Percentiles rank a stretch among this genome's conserved stretches.
Evolutionary conservation across 305 asterid species (phyloP).

Genomic region (Plantago coronopus): DNA sequence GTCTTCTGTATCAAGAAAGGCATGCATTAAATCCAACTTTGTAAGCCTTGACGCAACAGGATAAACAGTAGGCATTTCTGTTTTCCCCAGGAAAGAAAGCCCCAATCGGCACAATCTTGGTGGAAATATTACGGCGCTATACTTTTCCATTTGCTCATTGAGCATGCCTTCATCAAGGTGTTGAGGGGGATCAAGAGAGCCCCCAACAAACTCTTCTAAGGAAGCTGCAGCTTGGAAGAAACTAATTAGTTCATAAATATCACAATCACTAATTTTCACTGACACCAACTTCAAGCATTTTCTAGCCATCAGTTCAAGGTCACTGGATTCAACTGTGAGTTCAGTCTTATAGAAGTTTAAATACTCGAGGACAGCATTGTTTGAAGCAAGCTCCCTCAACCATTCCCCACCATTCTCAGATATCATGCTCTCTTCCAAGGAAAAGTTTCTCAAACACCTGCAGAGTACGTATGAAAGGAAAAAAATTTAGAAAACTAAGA

Average conservation of each 20-base stretch:
- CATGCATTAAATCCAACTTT: conserved; percentile 83
- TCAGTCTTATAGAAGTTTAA: conserved; percentile 81
- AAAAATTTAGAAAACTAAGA: no score
- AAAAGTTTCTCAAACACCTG: conserved; percentile 65
- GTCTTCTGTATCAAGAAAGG: conserved; percentile 85
- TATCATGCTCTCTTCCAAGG: conserved; percentile 75
- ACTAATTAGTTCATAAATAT: background rate
- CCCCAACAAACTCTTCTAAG: conserved; percentile 89
- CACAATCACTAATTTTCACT: background rate
- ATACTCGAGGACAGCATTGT: conserved; percentile 61
- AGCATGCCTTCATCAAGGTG: conserved; percentile 49
- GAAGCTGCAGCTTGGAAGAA: conserved; percentile 59
- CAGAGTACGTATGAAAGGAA: background rate
- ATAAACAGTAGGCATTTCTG: conserved; percentile 71
- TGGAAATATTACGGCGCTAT: conserved; percentile 50
- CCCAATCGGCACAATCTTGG: conserved; percentile 61
- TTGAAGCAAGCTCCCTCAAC: conserved; percentile 76
- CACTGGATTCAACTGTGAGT: conserved; percentile 39
- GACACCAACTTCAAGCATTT: conserved; percentile 60
- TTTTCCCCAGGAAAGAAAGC: conserved; percentile 57
- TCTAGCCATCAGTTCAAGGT: conserved; percentile 75
- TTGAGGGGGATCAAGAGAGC: conserved; percentile 55
- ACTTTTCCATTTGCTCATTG: conserved; percentile 46
- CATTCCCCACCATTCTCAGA: conserved; percentile 70
- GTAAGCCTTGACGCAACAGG: conserved; percentile 67